phyloP scores from a whole-genome alignment of 768 basidiomycete species.

The Rhodotorula graminis region DNA sequence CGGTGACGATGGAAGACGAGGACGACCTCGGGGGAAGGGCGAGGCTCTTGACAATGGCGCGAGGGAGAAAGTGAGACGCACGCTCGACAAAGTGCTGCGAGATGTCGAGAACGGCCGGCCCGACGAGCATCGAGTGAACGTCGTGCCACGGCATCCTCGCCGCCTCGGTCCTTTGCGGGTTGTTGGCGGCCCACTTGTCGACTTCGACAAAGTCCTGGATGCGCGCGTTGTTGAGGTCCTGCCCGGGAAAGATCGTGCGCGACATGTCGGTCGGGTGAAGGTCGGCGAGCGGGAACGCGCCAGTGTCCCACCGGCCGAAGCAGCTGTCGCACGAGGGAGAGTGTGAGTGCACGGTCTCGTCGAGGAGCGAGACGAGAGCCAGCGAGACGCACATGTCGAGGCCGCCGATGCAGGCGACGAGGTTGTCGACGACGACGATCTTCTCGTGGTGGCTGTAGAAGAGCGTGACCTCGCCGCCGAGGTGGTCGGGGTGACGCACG shows the following conservation, averaged over 20 bases:
- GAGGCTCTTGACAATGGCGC: too few species aligned
- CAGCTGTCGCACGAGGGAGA: neutral
- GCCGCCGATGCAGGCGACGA: constrained; percentile 80
- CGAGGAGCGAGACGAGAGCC: constrained; percentile 51
- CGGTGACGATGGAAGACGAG: too few species aligned
- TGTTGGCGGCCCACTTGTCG: constrained; percentile 50
- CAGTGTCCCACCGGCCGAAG: constrained; percentile 93
- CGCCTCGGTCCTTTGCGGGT: constrained; percentile 23
- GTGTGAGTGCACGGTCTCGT: neutral
- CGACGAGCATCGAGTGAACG: constrained; percentile 79
- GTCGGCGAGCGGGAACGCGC: constrained; percentile 68
- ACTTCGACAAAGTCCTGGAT: constrained; percentile 70
- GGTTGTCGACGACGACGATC: constrained; percentile 76
- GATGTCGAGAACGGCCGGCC: constrained; percentile 79
- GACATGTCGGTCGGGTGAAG: constrained; percentile 80
- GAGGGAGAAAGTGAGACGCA: constrained; percentile 56
- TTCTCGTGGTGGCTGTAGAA: constrained; percentile 89
- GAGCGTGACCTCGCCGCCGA: constrained; percentile 51
- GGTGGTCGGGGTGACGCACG: constrained; percentile 86
- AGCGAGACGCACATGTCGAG: constrained; percentile 60
- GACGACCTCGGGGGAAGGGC: too few species aligned
- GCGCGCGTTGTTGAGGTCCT: constrained; percentile 86
- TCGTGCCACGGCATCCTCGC: constrained; percentile 43
- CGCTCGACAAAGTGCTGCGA: constrained; percentile 84
- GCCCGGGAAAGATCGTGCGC: constrained; percentile 79